Base-by-base conservation (phyloP, 768 basidiomycete species). In the Pisolithus tinctorius region DNA sequence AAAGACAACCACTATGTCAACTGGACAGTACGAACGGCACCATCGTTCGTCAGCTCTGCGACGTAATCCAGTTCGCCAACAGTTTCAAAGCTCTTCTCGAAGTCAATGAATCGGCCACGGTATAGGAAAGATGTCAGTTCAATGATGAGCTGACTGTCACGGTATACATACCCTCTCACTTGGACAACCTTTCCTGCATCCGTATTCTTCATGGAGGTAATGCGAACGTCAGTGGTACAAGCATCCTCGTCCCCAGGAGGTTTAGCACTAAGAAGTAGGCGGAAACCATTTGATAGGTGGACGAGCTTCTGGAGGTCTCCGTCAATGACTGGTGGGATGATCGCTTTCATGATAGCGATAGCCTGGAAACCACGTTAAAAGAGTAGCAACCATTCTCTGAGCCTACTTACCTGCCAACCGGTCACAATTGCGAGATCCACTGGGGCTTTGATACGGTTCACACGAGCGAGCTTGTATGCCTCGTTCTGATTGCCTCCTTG, bases 401-500 rank as follows among this genome's bases (percentile, higher is more conserved):
- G 27, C 20, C 38, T 48, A 70, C 86, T 54, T 65, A 93, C 93
- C 86, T 95, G 84, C 96, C 96, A 99, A 43, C 95, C 94, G 38
- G 93, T 86, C 47, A 98, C 95, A 62, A 99, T 99, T 25, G 94
- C 92, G 60, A 96, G 98, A 71, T 98, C 95, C 91, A 99, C 94
- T 0, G 96, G 96, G 2, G 95, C 93, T 61, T 88, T 81, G 41
- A 92, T 80, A 42, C 61, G 67, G 23, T 76, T 74, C 45, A 75
- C 84, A 51, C 92, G 79, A 3, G 76, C 81, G 13, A 78, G 74
- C 78, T 94, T 92, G 79, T 95, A 99, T 1, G 80, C 79, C 64
- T 93, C 95, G 29, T 82, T 86, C 62, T 94, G 85, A 69, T 97
- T 98, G 30, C 78, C 30, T 83, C 84, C 7, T 74, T 71, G 17